Percentiles rank a stretch among this genome's conserved stretches.
Evolutionary conservation across 2,329 filamentous ascomycete genomes (phyloP).

Genomic region (Myriosclerotinia curreyana): DNA sequence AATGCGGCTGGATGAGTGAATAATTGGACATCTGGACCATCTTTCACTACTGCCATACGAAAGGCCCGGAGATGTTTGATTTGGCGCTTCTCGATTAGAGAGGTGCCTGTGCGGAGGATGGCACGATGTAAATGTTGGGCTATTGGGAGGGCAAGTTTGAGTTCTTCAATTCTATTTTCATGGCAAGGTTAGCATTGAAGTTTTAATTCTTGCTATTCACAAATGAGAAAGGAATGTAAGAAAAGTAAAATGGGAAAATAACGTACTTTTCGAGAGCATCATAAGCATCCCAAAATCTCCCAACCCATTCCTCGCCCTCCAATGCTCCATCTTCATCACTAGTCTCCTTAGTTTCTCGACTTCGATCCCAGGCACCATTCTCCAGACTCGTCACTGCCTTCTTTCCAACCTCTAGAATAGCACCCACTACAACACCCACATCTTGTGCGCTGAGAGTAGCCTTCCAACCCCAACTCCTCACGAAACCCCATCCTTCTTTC

Average conservation of each 20-base stretch:
- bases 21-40: constrained; percentile 84
- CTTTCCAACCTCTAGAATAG: constrained; percentile 87
- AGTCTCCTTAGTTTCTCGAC: constrained; percentile 45
- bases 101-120: constrained; percentile 88
- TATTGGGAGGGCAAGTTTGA: constrained; percentile 72
- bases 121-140: constrained; percentile 88
- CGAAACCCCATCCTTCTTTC: constrained; percentile 95
- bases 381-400: constrained; percentile 34
- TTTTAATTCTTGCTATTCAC: constrained; percentile 34
- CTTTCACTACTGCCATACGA: constrained; percentile 92
- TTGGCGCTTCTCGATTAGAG: constrained; percentile 87
- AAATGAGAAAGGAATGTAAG: not conserved
- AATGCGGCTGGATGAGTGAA: constrained; percentile 92
- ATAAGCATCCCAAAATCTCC: constrained; percentile 69
- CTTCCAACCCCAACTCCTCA: constrained; percentile 96
- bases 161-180: constrained; percentile 62
- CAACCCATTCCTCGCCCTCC: constrained; percentile 62
- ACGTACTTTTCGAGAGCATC: constrained; percentile 66
- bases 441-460: constrained; percentile 91
- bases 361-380: constrained; percentile 36
- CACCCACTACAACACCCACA: constrained; percentile 87
- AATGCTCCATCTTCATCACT: constrained; percentile 46
- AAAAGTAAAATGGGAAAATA: not conserved
- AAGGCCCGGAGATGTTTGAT: constrained; percentile 91
- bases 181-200: constrained; percentile 43